A percentile compares a stretch with the other conserved stretches of the same genome.
These are phyloP conservation scores for Penicillium pulvis DNA, from an alignment of 495 filamentous ascomycete species.

Conservation along the genomic window DNA sequence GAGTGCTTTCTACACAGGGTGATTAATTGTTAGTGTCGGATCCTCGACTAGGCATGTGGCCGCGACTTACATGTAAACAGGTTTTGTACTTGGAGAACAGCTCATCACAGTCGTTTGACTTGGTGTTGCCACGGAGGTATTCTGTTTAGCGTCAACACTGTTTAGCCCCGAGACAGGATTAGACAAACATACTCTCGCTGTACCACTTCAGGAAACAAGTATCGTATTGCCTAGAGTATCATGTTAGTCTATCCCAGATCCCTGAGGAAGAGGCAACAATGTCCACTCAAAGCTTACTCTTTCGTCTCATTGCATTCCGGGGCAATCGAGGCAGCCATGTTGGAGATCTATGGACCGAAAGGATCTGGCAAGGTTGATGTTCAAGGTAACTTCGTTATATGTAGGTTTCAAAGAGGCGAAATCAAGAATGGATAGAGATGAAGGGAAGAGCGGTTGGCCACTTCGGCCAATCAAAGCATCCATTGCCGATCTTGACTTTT, in stretches of 20 bases:
- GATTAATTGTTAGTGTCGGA: neutral
- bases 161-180: neutral
- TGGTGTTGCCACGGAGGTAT: constrained; percentile 79
- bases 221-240: constrained; percentile 70
- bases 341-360: neutral
- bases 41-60: neutral
- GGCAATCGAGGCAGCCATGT: constrained; percentile 61
- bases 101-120: constrained; percentile 78
- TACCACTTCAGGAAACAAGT: constrained; percentile 96
- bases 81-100: constrained; percentile 84
- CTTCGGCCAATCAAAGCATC: neutral
- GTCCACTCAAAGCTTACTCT: constrained; percentile 59
- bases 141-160: constrained; percentile 52
- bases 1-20: constrained; percentile 63
- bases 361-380: neutral
- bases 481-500: neutral
- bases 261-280: constrained; percentile 4
- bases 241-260: constrained; percentile 19
- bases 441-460: neutral
- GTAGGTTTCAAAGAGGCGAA: neutral
- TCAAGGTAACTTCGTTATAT: neutral
- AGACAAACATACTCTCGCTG: constrained; percentile 74
- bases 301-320: constrained; percentile 85
- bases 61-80: constrained; percentile 70
- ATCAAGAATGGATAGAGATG: neutral